Conservation (phyloP, 129 eudicot species). For the Deinandra increscens region DNA sequence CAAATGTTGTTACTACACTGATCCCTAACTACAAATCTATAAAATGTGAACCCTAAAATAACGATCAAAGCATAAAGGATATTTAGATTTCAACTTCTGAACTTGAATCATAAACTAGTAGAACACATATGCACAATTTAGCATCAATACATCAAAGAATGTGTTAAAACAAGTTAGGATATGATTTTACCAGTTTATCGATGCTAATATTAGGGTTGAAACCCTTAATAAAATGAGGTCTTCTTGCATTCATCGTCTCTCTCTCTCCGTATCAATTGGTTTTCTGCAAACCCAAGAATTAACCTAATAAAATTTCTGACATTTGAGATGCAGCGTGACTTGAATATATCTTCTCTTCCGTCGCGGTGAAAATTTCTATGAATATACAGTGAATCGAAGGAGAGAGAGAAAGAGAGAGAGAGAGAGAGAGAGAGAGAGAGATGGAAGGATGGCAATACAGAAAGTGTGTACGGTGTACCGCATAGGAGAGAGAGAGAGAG, state of each 20-base stretch:
- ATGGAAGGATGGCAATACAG: no score
- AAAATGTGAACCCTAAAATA: neutral
- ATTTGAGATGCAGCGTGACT: constrained; percentile 25
- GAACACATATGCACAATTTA: constrained; percentile 9
- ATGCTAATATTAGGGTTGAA: constrained; percentile 57
- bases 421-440: constrained; percentile 20
- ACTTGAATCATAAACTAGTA: constrained; percentile 5
- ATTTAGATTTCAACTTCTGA: neutral
- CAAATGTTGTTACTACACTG: neutral
- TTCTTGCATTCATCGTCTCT: constrained; percentile 43
- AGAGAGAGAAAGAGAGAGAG: constrained; percentile 26
- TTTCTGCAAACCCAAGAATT: constrained; percentile 38
- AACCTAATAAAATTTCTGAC: constrained; percentile 8
- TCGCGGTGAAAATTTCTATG: constrained; percentile 10
- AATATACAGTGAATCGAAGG: constrained; percentile 15
- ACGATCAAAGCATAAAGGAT: neutral
- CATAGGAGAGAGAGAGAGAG: no score
- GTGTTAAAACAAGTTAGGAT: neutral
- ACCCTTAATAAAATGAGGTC: constrained; percentile 64
- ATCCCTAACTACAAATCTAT: constrained; percentile 1
- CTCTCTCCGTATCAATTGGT: constrained; percentile 24
- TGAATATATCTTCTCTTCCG: neutral
- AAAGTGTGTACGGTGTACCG: no score
- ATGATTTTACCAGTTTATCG: constrained; percentile 54
- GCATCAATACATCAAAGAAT: constrained; percentile 17